Conservation (phyloP, 2,329 filamentous ascomycete genomes). For the Pseudogymnoascus sp. region DNA sequence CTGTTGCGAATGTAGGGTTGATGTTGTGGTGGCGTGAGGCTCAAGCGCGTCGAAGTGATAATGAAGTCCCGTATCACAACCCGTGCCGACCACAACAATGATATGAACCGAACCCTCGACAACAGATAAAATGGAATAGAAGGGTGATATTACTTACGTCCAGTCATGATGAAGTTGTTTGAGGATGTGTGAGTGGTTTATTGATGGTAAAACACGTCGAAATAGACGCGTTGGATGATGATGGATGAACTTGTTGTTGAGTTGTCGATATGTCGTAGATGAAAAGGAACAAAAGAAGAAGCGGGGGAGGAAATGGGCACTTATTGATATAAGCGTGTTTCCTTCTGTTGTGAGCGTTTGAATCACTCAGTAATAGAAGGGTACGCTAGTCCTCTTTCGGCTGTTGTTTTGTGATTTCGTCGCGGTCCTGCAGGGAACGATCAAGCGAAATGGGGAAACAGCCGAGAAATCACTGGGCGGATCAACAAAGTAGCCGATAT, state of each 20-base stretch:
- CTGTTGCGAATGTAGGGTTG: constrained; percentile 14
- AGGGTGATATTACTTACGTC: constrained; percentile 49
- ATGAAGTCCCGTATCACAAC: constrained; percentile 13
- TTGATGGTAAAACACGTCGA: constrained; percentile 28
- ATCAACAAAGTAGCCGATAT: neutral
- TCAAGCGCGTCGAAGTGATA: constrained; percentile 15
- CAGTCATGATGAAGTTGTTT: constrained; percentile 53
- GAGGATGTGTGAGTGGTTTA: constrained; percentile 24
- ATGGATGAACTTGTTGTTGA: constrained; percentile 21
- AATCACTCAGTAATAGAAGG: constrained; percentile 17
- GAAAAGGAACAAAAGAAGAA: constrained; percentile 19
- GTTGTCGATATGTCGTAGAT: constrained; percentile 17
- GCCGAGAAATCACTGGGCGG: neutral
- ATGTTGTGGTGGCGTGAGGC: constrained; percentile 15
- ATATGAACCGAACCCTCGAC: constrained; percentile 14
- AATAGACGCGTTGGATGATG: constrained; percentile 23
- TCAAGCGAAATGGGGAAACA: constrained; percentile 3
- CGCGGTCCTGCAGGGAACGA: neutral
- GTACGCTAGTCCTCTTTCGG: constrained; percentile 20
- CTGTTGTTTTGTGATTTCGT: constrained; percentile 9
- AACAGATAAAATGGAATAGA: constrained; percentile 14
- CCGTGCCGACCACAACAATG: constrained; percentile 18
- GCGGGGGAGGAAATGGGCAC: constrained; percentile 16
- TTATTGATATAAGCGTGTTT: constrained; percentile 19
- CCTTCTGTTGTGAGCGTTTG: constrained; percentile 8